Percentiles rank a stretch among this genome's conserved stretches.
phyloP scores from a whole-genome alignment of 768 basidiomycete genomes.

The Tricholoma bakamatsutake region DNA sequence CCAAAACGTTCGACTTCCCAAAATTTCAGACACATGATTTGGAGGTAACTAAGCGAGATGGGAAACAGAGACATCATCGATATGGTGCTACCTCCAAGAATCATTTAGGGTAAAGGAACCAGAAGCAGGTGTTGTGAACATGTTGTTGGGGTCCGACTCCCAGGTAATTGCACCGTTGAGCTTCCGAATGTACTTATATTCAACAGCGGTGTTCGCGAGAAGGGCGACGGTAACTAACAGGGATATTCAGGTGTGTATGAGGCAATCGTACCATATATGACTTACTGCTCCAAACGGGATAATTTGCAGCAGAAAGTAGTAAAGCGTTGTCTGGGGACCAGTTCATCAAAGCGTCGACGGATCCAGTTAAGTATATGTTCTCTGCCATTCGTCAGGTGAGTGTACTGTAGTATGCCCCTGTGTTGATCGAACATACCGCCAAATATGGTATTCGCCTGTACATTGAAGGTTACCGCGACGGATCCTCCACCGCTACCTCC shows the following conservation, averaged over 20 bases:
- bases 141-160: conserved; percentile 63
- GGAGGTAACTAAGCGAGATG: not conserved
- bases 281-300: conserved; percentile 68
- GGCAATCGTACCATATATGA: conserved; percentile 9
- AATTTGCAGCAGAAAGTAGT: conserved; percentile 45
- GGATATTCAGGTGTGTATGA: not conserved
- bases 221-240: conserved; percentile 53
- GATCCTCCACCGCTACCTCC: conserved; percentile 20
- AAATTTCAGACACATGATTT: not conserved
- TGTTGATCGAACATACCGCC: conserved; percentile 41
- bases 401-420: not conserved
- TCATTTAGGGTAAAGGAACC: conserved; percentile 34
- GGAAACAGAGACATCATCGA: not conserved
- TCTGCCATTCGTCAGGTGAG: conserved; percentile 31
- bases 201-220: conserved; percentile 44
- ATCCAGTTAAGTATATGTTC: conserved; percentile 64
- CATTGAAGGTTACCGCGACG: conserved; percentile 57
- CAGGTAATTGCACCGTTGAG: conserved; percentile 52
- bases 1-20: not conserved
- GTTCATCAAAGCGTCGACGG: conserved; percentile 44
- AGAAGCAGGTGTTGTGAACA: conserved; percentile 40
- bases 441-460: conserved; percentile 50
- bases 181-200: conserved; percentile 72
- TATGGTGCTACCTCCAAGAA: conserved; percentile 29
- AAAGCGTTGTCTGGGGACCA: conserved; percentile 60